These are phyloP conservation scores for Clavaria fumosa DNA, from an alignment of 768 basidiomycete genomes.

Conservation along the genomic window DNA sequence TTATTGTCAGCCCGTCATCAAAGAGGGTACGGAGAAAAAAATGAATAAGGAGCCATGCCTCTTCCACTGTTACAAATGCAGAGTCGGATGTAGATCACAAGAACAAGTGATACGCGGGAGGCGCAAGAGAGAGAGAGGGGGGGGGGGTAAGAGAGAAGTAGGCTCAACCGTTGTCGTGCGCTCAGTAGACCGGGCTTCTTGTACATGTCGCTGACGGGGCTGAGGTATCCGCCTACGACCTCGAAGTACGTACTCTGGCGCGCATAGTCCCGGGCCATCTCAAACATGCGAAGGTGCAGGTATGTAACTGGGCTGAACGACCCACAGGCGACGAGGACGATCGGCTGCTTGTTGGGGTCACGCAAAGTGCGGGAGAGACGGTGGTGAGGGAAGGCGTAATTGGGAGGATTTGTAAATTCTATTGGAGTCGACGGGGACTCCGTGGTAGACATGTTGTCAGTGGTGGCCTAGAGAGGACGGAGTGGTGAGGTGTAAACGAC, in stretches of 20 bases:
- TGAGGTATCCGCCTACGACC: constrained; percentile 90
- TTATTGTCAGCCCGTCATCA: background rate
- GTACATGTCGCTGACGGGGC: constrained; percentile 92
- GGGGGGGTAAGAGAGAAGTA: too few relatives aligned
- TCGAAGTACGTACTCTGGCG: constrained; percentile 87
- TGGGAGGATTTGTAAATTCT: constrained; percentile 46
- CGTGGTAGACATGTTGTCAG: too few relatives aligned
- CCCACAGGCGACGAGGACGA: constrained; percentile 92
- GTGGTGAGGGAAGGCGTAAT: constrained; percentile 54
- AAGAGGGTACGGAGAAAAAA: constrained; percentile 10
- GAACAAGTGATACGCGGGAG: too few relatives aligned
- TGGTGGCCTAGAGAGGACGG: too few relatives aligned
- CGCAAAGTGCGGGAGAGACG: constrained; percentile 43
- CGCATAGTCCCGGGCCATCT: constrained; percentile 96
- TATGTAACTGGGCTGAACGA: constrained; percentile 98
- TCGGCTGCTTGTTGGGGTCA: constrained; percentile 58
- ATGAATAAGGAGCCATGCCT: too few relatives aligned
- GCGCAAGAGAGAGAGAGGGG: too few relatives aligned
- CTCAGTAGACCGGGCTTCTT: constrained; percentile 90
- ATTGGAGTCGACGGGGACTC: too few relatives aligned
- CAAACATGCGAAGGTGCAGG: constrained; percentile 97
- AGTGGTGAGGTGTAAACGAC: too few relatives aligned
- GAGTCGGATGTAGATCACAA: too few relatives aligned
- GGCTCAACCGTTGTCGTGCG: constrained; percentile 78
- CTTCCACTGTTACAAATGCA: too few relatives aligned